These are phyloP conservation scores for Aspergillus heteromorphus DNA, from an alignment of 495 filamentous ascomycete species.

Conservation along the genomic window DNA sequence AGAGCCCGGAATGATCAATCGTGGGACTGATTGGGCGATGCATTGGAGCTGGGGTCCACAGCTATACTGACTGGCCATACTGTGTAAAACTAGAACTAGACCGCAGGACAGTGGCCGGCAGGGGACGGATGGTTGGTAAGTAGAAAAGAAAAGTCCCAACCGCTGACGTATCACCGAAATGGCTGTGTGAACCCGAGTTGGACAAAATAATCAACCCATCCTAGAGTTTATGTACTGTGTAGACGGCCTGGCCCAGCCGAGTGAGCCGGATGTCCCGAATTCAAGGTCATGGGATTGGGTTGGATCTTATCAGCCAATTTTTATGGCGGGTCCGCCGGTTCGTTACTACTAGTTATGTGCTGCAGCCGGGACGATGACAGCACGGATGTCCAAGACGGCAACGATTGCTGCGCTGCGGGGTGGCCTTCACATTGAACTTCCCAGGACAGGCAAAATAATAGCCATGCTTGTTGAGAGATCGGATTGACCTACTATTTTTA, in stretches of 20 bases:
- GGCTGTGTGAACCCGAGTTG: background rate
- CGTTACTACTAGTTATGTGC: background rate
- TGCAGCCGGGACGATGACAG: background rate
- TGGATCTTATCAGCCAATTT: background rate
- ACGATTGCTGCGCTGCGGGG: slow-evolving; percentile 3
- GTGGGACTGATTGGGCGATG: background rate
- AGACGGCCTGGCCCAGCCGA: background rate
- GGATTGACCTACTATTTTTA: background rate
- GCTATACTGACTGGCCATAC: background rate
- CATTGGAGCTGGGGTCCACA: background rate
- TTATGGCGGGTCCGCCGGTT: background rate
- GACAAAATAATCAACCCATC: background rate
- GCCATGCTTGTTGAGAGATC: background rate
- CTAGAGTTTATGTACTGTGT: background rate
- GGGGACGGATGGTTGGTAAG: too few species aligned
- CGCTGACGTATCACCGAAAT: background rate
- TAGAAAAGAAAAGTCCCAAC: background rate
- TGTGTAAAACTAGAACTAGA: too few species aligned
- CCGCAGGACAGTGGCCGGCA: too few species aligned
- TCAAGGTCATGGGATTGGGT: background rate
- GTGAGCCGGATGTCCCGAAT: background rate
- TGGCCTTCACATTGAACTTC: background rate
- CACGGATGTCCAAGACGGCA: slow-evolving; percentile 2
- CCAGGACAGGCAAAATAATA: background rate
- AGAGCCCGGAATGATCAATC: background rate